Evolutionary conservation across 495 filamentous ascomycete genomes (phyloP), one percentile per base, ranked within the genome.

Genomic region (Penicillium manginii): DNA sequence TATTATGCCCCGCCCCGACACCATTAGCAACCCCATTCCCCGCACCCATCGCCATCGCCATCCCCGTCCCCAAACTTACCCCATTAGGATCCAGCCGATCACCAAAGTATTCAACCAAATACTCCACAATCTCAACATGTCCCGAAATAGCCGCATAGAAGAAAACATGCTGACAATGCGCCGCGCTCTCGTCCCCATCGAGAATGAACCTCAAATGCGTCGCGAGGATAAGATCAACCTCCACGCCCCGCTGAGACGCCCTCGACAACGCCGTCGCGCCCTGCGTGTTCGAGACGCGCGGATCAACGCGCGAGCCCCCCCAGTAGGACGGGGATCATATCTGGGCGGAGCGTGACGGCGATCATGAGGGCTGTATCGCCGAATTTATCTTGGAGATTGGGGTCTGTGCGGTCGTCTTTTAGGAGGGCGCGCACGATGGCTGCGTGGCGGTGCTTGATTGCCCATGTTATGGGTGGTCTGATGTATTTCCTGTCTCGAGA

Each of bases 401-500:
- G 55, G 32, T 70, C 52, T 15, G 59, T 55, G 10, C 66, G 60
- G 11, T 58, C 39, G 33, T 69, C 66, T 3, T 46, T 23, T 18
- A 69, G 18, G 8, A 69, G 33, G 14, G 57, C 33, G 23, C 61
- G 69, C 4, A 72, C 73, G n/a, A 76, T 50, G 14, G 14, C 52
- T 4, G 29, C 26, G 40, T 78, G 54, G 15, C 70, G 65, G 4
- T 60, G 63, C 42, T 66, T 67, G 5, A 70, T 65, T 17, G 77
- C 77, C 68, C 70, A 78, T 18, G 67, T 71, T 10, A 81, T 65
- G 2, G 72, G 66, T 3, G 78, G 73, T 15, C 69, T 64, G 37
- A 67, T 59, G 21, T 52, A 46, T 48, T 65, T 65, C 8, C 47
- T 52, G 32, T 67, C 63, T 22, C 60, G 61, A 11, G 32, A 45